Conservation (phyloP, 176 grass and related monocot species). For the Avena atlantica region DNA sequence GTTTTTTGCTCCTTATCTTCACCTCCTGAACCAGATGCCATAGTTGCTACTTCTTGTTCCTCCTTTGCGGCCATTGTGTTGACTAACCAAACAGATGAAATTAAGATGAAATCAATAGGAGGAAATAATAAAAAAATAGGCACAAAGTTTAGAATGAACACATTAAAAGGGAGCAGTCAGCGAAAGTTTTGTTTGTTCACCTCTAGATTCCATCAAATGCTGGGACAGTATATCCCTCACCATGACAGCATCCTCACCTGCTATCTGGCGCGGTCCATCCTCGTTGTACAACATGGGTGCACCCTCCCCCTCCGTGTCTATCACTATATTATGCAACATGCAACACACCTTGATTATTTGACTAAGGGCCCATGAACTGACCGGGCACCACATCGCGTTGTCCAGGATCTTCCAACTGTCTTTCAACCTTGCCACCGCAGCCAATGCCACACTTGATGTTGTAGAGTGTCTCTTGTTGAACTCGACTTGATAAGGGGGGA, state of each 20-base stretch:
- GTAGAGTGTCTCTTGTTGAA: not conserved
- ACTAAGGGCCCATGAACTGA: too few relatives aligned
- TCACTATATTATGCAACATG: not conserved
- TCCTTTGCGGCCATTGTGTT: not conserved
- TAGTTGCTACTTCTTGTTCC: not conserved
- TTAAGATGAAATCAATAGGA: not conserved
- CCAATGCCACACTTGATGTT: not conserved
- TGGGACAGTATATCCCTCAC: not conserved
- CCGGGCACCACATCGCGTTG: too few relatives aligned
- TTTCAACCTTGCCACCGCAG: not conserved
- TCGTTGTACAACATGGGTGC: not conserved
- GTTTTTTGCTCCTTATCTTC: not conserved
- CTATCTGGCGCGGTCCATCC: not conserved
- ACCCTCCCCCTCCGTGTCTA: not conserved
- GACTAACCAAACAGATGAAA: not conserved
- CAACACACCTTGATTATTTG: too few relatives aligned
- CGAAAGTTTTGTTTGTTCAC: not conserved
- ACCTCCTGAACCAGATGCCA: not conserved
- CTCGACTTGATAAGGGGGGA: not conserved
- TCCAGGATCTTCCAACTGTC: not conserved
- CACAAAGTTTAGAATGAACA: not conserved
- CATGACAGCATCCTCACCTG: not conserved
- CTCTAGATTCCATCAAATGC: not conserved
- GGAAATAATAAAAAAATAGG: not conserved
- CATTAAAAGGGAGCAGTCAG: not conserved